Evolutionary conservation across 768 basidiomycete genomes (phyloP).

Genomic region (Polyporus arcularius): DNA sequence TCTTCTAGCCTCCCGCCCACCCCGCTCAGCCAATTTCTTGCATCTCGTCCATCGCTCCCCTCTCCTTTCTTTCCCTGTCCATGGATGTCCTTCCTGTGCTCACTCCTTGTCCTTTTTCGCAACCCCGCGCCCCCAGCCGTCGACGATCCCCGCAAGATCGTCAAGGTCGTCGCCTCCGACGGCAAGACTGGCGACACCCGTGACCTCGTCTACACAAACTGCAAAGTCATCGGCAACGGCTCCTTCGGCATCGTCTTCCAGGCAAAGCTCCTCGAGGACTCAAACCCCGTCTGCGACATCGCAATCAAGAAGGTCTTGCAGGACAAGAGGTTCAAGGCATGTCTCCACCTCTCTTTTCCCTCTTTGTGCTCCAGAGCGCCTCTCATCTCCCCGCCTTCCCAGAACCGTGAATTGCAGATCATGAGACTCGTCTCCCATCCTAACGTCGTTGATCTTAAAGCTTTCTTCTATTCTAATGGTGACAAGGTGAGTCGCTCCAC

Average conservation of each 20-base stretch:
- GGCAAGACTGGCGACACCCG: slow-evolving; percentile 90
- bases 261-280: slow-evolving; percentile 74
- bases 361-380: neutral
- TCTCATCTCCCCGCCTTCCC: slow-evolving; percentile 12
- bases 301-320: slow-evolving; percentile 99
- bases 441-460: slow-evolving; percentile 95
- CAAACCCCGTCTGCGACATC: slow-evolving; percentile 72
- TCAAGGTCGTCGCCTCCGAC: slow-evolving; percentile 93
- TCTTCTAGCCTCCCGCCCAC: slow-evolving; percentile 15
- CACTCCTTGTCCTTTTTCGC: neutral
- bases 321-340: slow-evolving; percentile 99
- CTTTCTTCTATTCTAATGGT: slow-evolving; percentile 99
- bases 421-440: slow-evolving; percentile 97
- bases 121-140: slow-evolving; percentile 48
- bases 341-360: slow-evolving; percentile 22
- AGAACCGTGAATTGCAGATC: slow-evolving; percentile 99
- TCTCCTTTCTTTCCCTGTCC: slow-evolving; percentile 21
- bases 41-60: slow-evolving; percentile 17
- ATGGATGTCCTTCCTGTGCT: slow-evolving; percentile 14
- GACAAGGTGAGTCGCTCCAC: slow-evolving; percentile 75
- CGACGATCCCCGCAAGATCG: slow-evolving; percentile 96
- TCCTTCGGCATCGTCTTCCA: slow-evolving; percentile 99
- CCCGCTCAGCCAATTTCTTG: slow-evolving; percentile 11
- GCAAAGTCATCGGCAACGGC: slow-evolving; percentile 98
- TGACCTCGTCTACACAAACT: slow-evolving; percentile 93